phyloP scores from a whole-genome alignment of 2,329 filamentous ascomycete species.

The Claviceps sp. region DNA sequence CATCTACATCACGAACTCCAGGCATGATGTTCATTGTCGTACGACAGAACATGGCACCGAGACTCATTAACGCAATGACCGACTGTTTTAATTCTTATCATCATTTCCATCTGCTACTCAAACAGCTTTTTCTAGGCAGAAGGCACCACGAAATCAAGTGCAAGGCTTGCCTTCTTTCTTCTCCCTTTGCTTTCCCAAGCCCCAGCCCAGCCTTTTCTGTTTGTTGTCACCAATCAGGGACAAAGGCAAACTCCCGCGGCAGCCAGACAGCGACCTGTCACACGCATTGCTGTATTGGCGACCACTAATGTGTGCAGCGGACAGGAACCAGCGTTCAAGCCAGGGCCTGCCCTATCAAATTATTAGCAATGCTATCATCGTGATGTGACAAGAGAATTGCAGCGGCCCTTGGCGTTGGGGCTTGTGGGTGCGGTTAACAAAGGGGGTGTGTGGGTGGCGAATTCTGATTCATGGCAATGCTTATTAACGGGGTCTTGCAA shows the following conservation, averaged over 20 bases:
- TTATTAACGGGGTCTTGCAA: constrained; percentile 19
- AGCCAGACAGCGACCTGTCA: not conserved
- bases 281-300: constrained; percentile 5
- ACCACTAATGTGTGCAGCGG: constrained; percentile 2
- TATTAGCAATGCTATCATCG: not conserved
- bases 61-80: not conserved
- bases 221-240: not conserved
- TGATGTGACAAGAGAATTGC: constrained; percentile 1
- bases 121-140: not conserved
- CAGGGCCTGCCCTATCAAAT: not conserved
- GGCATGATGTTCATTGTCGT: not conserved
- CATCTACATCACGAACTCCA: not conserved
- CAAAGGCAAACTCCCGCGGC: not conserved
- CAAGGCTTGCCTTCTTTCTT: not conserved
- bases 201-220: constrained; percentile 1
- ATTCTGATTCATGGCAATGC: not conserved
- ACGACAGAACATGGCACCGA: not conserved
- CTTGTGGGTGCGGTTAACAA: constrained; percentile 1
- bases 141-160: too few species aligned
- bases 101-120: not conserved
- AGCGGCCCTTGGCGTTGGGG: not conserved
- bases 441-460: not conserved
- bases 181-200: not conserved
- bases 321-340: not conserved
- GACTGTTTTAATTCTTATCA: not conserved